Percentiles rank a stretch among this genome's conserved stretches.
These are phyloP conservation scores for Phaeophleospora eucalypticola DNA, from an alignment of 2,329 filamentous ascomycete species.

Conservation along the genomic window DNA sequence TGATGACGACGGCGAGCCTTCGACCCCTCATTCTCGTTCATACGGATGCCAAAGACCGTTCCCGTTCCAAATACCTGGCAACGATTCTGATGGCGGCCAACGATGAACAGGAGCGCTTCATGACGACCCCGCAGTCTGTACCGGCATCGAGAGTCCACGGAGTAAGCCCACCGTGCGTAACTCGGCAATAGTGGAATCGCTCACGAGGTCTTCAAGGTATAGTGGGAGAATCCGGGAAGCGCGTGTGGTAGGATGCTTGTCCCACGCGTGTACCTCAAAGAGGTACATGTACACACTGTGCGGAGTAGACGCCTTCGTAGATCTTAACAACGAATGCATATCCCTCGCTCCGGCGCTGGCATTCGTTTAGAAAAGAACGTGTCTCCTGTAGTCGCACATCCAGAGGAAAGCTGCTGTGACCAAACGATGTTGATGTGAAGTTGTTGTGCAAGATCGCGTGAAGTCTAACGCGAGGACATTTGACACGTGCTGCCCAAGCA, in stretches of 20 bases:
- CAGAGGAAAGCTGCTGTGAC: too few relatives aligned
- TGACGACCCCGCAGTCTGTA: not conserved
- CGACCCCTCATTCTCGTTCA: not conserved
- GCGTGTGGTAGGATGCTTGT: not conserved
- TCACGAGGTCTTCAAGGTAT: too few relatives aligned
- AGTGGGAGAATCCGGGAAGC: not conserved
- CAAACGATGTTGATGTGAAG: too few relatives aligned
- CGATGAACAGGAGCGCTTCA: not conserved
- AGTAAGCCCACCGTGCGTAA: too few relatives aligned
- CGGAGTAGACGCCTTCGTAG: not conserved
- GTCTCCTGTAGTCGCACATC: too few relatives aligned
- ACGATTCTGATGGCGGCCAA: not conserved
- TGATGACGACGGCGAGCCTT: not conserved
- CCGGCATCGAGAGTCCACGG: not conserved
- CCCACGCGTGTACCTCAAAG: not conserved
- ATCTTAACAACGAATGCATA: not conserved
- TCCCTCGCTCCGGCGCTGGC: not conserved
- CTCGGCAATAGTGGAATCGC: too few relatives aligned
- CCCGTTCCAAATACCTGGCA: not conserved
- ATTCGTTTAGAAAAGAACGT: too few relatives aligned
- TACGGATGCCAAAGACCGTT: not conserved
- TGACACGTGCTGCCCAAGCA: too few relatives aligned
- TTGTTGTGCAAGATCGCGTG: too few relatives aligned
- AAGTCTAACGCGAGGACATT: too few relatives aligned
- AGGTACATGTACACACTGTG: not conserved